Percentiles rank a stretch among this genome's conserved stretches.
Evolutionary conservation across 1,284 basidiomycete species (phyloP).

Genomic region (Porodaedalea pini): DNA sequence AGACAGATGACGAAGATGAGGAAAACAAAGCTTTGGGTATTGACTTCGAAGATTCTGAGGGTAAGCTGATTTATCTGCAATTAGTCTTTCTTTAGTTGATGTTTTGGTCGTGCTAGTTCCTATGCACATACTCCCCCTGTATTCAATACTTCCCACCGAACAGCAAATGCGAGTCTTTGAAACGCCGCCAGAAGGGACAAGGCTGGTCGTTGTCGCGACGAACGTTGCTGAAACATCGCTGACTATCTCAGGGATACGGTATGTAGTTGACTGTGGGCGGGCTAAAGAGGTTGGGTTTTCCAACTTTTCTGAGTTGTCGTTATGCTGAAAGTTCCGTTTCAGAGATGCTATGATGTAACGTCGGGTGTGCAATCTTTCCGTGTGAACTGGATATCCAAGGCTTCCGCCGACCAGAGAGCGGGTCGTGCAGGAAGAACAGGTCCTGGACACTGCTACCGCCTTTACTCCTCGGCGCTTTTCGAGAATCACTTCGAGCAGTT

Average conservation of each 20-base stretch:
- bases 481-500: slow-evolving; percentile 92
- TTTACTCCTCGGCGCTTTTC: slow-evolving; percentile 75
- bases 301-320: not conserved
- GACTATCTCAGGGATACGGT: slow-evolving; percentile 74
- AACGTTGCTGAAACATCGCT: slow-evolving; percentile 81
- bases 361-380: slow-evolving; percentile 71
- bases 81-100: not conserved
- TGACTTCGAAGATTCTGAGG: slow-evolving; percentile 55
- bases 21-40: slow-evolving; percentile 49
- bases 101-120: slow-evolving; percentile 40
- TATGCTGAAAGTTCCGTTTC: slow-evolving; percentile 7
- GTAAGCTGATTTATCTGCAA: slow-evolving; percentile 37
- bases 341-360: slow-evolving; percentile 55
- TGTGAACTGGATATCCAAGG: slow-evolving; percentile 74
- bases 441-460: slow-evolving; percentile 75
- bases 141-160: slow-evolving; percentile 68
- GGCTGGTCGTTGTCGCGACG: slow-evolving; percentile 72
- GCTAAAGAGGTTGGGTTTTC: slow-evolving; percentile 70
- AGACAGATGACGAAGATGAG: slow-evolving; percentile 43
- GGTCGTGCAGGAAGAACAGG: slow-evolving; percentile 78
- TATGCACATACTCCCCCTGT: slow-evolving; percentile 71
- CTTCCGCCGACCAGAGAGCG: slow-evolving; percentile 68
- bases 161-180: slow-evolving; percentile 76
- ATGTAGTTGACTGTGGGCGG: slow-evolving; percentile 75
- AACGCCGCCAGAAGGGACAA: slow-evolving; percentile 56